Base-by-base conservation (phyloP, 2,329 filamentous ascomycete species). In the Aureobasidium lini region DNA sequence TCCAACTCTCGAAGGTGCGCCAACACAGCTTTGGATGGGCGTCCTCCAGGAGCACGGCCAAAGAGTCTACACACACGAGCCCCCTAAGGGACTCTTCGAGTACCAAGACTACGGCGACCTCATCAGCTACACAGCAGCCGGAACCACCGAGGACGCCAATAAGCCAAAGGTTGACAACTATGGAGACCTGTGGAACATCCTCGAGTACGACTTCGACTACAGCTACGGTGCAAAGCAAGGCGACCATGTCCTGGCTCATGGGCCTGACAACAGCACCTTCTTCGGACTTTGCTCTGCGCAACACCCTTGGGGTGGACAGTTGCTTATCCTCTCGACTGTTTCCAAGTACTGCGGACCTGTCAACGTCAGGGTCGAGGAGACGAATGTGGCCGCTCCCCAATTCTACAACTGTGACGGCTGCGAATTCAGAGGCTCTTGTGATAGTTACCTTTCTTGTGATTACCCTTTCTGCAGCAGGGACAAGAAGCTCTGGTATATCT, bases 351-450 rank as follows among this genome's bases (percentile, higher is more conserved):
- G 48, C 48, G 2, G 3, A 6, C 48, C 48, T 50, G 23, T 37
- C 48, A 13, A 23, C 2, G 16, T 50, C 15, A 11, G 15, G 4
- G 34, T 29, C 5, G 48, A 37, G 18, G n/a, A 37, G 6, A 50
- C 48, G 11, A 15, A 37, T 10, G 48, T 29, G 13, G 48, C 32
- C 18, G 48, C 48, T 28, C 48, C 34, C 4, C 48, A 50, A n/a
- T 50, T 50, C 34, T 50, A 50, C 48, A 50, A 50, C 34, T 50
- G 48, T 15, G 48, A 50, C 28, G 48, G 48, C 6, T 39, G 48
- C n/a, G 48, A 50, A 18, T 50, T 37, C 6, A 50, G 34, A 39
- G 18, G 48, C 18, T 6, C 9, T 37, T 49, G n/a, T 16, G 32
- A 50, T n/a, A 16, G 31, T 29, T n/a, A 29, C 7, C 18, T 11